phyloP scores from a whole-genome alignment of 768 basidiomycete genomes.

The Rickenella mellea region DNA sequence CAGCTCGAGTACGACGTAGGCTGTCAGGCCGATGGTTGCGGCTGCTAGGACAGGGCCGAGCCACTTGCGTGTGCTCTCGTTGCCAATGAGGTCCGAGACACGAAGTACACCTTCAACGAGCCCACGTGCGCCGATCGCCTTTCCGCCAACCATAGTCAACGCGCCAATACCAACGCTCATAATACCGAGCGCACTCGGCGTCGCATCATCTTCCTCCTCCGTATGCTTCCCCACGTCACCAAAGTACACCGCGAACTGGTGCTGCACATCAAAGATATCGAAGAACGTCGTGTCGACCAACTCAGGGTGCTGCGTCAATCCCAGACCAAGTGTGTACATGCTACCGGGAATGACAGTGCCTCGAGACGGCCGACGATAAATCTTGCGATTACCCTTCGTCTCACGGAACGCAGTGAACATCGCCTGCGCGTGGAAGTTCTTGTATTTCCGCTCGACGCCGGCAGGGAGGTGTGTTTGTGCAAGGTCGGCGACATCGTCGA shows the following conservation, averaged over 20 bases:
- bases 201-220: conserved; percentile 29
- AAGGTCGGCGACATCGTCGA: conserved; percentile 55
- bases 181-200: conserved; percentile 58
- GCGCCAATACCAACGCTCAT: conserved; percentile 77
- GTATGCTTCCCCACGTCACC: conserved; percentile 23
- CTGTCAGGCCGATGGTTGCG: conserved; percentile 57
- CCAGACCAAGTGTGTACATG: conserved; percentile 70
- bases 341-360: conserved; percentile 70
- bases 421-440: conserved; percentile 93
- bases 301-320: conserved; percentile 68
- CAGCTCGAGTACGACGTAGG: conserved; percentile 80
- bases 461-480: conserved; percentile 73
- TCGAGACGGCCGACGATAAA: conserved; percentile 21
- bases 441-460: conserved; percentile 69
- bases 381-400: conserved; percentile 24
- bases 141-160: conserved; percentile 82
- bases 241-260: conserved; percentile 68
- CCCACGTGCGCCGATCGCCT: conserved; percentile 64
- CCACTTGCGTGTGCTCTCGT: conserved; percentile 79
- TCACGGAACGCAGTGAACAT: conserved; percentile 72
- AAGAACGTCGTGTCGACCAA: conserved; percentile 71
- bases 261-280: conserved; percentile 81
- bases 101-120: conserved; percentile 73
- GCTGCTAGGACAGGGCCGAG: conserved; percentile 79
- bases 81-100: conserved; percentile 68